Evolutionary conservation across 257 asterid genomes (phyloP).

Genomic region (Nicotiana tomentosiformis): DNA sequence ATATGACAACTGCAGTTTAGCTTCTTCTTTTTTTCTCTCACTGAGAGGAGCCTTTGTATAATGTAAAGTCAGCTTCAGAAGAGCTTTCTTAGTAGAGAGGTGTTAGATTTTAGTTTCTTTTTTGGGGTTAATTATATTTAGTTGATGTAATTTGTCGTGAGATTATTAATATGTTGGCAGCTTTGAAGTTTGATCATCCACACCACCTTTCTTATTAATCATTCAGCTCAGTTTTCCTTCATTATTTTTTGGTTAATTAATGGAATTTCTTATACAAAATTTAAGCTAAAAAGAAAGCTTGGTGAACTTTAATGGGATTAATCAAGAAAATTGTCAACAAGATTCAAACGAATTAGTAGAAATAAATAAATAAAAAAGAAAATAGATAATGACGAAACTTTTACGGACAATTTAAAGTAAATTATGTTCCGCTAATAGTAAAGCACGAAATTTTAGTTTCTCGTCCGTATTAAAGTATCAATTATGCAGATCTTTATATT

Average conservation of each 20-base stretch:
- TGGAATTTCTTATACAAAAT: neutral
- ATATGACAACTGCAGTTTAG: neutral
- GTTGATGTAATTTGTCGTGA: neutral
- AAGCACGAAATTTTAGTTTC: neutral
- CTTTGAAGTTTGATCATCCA: neutral
- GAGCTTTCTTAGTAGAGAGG: neutral
- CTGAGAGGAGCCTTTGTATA: neutral
- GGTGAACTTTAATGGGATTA: neutral
- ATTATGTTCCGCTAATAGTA: neutral
- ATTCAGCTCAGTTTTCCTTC: too few species aligned
- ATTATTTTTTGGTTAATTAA: neutral
- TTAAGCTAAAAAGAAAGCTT: neutral
- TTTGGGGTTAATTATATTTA: neutral
- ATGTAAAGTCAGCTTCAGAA: neutral
- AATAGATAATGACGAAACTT: neutral
- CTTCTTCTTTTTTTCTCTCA: neutral
- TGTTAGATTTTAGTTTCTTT: neutral
- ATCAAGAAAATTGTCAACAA: too few species aligned
- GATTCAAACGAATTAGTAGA: neutral
- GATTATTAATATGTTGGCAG: neutral
- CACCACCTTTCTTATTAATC: neutral
- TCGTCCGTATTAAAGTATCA: too few species aligned
- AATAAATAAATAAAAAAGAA: neutral
- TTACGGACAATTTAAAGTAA: neutral
- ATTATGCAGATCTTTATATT: neutral